Base-by-base conservation (phyloP, 2,329 filamentous ascomycete genomes). In the Aspergillus chevalieri region DNA sequence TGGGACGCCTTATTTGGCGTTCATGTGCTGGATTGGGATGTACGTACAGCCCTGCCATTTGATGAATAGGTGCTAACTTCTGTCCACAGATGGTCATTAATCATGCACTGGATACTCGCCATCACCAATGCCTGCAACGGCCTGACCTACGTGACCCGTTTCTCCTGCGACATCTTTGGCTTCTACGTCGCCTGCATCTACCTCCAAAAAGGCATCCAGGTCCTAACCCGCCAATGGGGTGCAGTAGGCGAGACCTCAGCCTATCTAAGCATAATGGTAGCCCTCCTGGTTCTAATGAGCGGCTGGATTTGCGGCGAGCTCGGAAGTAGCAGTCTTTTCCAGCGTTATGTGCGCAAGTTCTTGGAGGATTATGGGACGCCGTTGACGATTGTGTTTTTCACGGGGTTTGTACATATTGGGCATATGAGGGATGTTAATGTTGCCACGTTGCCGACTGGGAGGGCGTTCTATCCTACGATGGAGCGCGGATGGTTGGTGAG, bases 161-260 rank as follows among this genome's bases (percentile, higher is more conserved):
- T 95, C 65, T 89, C 89, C 21, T 95, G 90, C 71, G 90, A 95
- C 67, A 93, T 92, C 61, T 95, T 95, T 58, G 90, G 89, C 46
- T 94, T 95, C 72, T 95, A 95, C 65, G 89, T 95, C 44, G 89
- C 89, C 49, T 90, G 87, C 64, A 92, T 95, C 68, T 95, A 95
- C 65, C 77, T 95, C 17, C 89, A 95, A 64, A 95, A 95, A 70
- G 89, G 89, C 14, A 85, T 95, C 53, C 88, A 95, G 69, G 87
- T 94, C 12, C 78, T 95, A 17, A 85, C 84, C 41, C 79, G 85
- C 10, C 86, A 94, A 61, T 90, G 87, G 68, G 73, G 61, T 63
- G 76, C 66, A 69, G 75, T 57, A 50, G 78, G 76, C 44, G 80
- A 86, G 46, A 69, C 65, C 74, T 93, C 74, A 3, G 79, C 78